Percentiles rank a stretch among this genome's conserved stretches.
phyloP scores from a whole-genome alignment of 2,329 filamentous ascomycete species.

The Fusarium zealandicum region DNA sequence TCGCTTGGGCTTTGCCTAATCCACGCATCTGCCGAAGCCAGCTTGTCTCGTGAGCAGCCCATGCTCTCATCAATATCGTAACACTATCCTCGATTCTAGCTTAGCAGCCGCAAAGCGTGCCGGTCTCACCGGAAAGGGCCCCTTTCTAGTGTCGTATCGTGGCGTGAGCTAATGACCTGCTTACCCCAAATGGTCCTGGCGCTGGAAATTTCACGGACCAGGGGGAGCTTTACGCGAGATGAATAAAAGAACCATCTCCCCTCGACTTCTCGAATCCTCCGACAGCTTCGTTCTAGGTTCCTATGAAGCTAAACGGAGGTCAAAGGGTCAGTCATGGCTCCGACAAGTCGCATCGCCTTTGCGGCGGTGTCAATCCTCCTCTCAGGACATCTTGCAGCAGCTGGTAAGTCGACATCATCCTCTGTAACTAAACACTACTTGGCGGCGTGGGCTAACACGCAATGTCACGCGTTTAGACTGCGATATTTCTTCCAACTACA shows the following conservation, averaged over 20 bases:
- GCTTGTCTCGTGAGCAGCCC: no score
- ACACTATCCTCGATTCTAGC: conserved; percentile 21
- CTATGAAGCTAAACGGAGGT: conserved; percentile 28
- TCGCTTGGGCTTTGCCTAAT: no score
- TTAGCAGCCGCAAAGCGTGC: not conserved
- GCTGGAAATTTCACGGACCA: conserved; percentile 21
- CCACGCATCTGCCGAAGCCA: no score
- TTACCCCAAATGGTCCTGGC: conserved; percentile 19
- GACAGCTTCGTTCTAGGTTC: conserved; percentile 16
- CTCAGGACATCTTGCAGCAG: conserved; percentile 30
- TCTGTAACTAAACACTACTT: not conserved
- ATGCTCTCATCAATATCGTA: conserved; percentile 13
- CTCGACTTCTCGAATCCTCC: not conserved
- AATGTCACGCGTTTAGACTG: conserved; percentile 29
- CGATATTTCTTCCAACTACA: conserved; percentile 40
- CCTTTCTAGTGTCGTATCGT: conserved; percentile 31
- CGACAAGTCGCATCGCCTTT: conserved; percentile 35
- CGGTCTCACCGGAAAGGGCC: conserved; percentile 14
- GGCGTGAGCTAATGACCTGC: conserved; percentile 34
- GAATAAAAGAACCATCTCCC: conserved; percentile 35
- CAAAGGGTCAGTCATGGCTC: conserved; percentile 35
- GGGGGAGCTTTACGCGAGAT: conserved; percentile 32
- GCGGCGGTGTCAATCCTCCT: conserved; percentile 37
- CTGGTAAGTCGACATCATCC: conserved; percentile 29
- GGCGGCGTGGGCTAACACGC: conserved; percentile 7